Evolutionary conservation across 768 basidiomycete species (phyloP).

Genomic region (Tricholomella constricta): DNA sequence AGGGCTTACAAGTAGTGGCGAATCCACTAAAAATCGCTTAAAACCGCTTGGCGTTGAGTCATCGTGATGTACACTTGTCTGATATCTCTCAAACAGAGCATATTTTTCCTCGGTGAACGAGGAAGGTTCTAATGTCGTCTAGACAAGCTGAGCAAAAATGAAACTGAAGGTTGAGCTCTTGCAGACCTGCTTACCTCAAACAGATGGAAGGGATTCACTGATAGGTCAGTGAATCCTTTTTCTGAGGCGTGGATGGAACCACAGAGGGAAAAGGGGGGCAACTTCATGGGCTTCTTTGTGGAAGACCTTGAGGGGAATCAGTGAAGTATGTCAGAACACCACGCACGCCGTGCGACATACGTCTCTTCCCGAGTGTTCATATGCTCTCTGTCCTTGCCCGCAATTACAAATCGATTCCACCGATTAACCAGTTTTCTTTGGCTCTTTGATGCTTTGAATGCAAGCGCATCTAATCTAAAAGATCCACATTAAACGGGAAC

Average conservation of each 20-base stretch:
- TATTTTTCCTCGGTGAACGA: slow-evolving; percentile 82
- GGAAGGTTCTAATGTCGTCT: slow-evolving; percentile 80
- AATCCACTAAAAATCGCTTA: slow-evolving; percentile 74
- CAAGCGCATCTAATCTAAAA: slow-evolving; percentile 61
- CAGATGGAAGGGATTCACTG: slow-evolving; percentile 41
- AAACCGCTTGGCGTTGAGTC: slow-evolving; percentile 56
- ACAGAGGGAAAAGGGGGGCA: slow-evolving; percentile 42
- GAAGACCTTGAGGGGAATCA: neutral
- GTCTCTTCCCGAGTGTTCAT: slow-evolving; percentile 27
- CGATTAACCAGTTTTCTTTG: slow-evolving; percentile 76
- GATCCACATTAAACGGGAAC: neutral
- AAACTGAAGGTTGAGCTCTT: neutral
- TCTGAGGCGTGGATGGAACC: slow-evolving; percentile 62
- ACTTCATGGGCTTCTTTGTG: slow-evolving; percentile 18
- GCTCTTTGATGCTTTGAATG: slow-evolving; percentile 70
- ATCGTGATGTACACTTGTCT: slow-evolving; percentile 77
- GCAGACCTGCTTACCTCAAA: slow-evolving; percentile 54
- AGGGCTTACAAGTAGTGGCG: slow-evolving; percentile 66
- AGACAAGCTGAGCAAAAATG: neutral
- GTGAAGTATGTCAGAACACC: neutral
- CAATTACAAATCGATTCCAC: slow-evolving; percentile 74
- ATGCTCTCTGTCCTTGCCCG: slow-evolving; percentile 39
- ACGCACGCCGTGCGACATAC: neutral
- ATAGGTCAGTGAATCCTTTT: slow-evolving; percentile 29
- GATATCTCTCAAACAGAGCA: slow-evolving; percentile 75